These are phyloP conservation scores for Aspergillus felis DNA, from an alignment of 2,329 filamentous ascomycete genomes.

Conservation along the genomic window DNA sequence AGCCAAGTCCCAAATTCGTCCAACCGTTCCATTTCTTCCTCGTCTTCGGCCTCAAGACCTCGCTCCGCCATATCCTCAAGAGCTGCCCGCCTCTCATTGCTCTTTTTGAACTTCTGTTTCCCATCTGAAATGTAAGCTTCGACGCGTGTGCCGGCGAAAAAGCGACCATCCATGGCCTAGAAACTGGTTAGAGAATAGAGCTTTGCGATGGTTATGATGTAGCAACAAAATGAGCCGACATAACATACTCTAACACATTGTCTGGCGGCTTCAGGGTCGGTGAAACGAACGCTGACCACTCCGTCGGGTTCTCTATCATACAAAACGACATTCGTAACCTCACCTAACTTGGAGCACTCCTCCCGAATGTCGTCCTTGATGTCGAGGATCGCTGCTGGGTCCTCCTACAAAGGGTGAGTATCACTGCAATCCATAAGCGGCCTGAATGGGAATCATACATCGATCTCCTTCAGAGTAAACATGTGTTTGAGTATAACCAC, in stretches of 20 bases:
- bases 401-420: constrained; percentile 50
- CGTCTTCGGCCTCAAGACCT: constrained; percentile 40
- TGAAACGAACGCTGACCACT: constrained; percentile 80
- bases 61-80: constrained; percentile 47
- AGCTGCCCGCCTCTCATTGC: constrained; percentile 44
- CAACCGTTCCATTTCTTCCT: constrained; percentile 43
- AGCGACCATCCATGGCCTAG: constrained; percentile 71
- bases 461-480: constrained; percentile 82
- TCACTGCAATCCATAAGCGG: neutral
- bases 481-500: constrained; percentile 85
- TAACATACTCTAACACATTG: constrained; percentile 58
- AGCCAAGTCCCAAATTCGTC: constrained; percentile 50
- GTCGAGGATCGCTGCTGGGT: constrained; percentile 76
- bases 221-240: neutral
- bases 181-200: constrained; percentile 5
- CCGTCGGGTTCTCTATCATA: constrained; percentile 85
- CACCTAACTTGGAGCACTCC: constrained; percentile 79
- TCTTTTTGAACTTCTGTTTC: constrained; percentile 69
- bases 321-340: constrained; percentile 85
- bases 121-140: constrained; percentile 69
- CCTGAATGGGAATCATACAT: constrained; percentile 38
- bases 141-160: constrained; percentile 69
- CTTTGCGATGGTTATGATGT: neutral
- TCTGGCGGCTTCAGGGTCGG: constrained; percentile 63
- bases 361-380: constrained; percentile 94